These are phyloP conservation scores for Santalum album DNA, from an alignment of 164 flowering plant genomes.

Conservation along the genomic window DNA sequence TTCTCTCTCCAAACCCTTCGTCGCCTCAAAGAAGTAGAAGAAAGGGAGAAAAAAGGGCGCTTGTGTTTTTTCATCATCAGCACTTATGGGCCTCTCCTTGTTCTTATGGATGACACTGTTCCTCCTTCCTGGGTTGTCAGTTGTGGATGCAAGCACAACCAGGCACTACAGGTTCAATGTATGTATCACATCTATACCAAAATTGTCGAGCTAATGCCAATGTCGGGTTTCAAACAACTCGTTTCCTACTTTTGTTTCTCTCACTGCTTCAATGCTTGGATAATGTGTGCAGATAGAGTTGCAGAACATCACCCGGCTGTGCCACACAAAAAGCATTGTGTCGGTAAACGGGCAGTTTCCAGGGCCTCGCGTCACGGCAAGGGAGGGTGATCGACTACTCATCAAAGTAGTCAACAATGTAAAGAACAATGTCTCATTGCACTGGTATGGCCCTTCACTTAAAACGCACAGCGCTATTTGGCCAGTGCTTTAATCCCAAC, in stretches of 20 bases:
- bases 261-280: background rate
- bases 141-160: background rate
- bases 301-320: background rate
- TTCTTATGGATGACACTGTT: background rate
- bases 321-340: slow-evolving; percentile 2
- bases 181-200: too few species aligned
- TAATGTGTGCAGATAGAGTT: background rate
- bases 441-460: too few species aligned
- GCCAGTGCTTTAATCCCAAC: too few species aligned
- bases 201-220: too few species aligned
- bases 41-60: background rate
- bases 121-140: background rate
- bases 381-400: slow-evolving; percentile 2
- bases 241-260: background rate
- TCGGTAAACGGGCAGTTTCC: slow-evolving; percentile 4
- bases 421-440: slow-evolving; percentile 1
- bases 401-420: slow-evolving; percentile 2
- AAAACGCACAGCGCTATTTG: too few species aligned
- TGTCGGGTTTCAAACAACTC: background rate
- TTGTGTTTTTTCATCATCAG: background rate
- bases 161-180: slow-evolving; percentile 2
- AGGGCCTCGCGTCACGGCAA: background rate
- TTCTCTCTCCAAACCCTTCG: background rate
- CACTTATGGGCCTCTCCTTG: background rate
- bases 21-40: background rate